Evolutionary conservation across 225 moss, liverwort and hornwort species (phyloP).

Genomic region (Pseudisothecium myosuroides): DNA sequence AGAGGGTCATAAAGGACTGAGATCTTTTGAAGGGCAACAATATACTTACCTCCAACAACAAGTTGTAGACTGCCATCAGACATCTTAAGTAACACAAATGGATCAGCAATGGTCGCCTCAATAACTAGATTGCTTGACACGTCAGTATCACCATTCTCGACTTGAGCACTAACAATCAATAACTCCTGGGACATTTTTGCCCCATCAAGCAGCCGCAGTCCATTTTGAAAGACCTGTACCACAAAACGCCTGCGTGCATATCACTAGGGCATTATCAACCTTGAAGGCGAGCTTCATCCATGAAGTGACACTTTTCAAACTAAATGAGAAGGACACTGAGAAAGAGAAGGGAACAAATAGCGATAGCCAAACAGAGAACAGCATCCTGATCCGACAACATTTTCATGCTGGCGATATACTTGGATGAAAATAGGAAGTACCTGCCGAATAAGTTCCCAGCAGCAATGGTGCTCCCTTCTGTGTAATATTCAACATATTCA

Average conservation of each 20-base stretch:
- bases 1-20: not conserved
- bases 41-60: slow-evolving; percentile 45
- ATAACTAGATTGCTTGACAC: slow-evolving; percentile 24
- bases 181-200: slow-evolving; percentile 65
- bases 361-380: not conserved
- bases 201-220: slow-evolving; percentile 87
- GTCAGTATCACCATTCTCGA: slow-evolving; percentile 25
- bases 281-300: not conserved
- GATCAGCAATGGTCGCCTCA: slow-evolving; percentile 71
- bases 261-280: not conserved
- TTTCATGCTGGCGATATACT: not conserved
- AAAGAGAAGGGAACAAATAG: not conserved
- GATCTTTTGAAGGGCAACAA: not conserved
- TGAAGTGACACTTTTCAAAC: not conserved
- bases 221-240: slow-evolving; percentile 69
- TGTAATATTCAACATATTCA: slow-evolving; percentile 80
- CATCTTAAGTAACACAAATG: slow-evolving; percentile 80
- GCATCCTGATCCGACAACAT: not conserved
- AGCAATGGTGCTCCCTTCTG: slow-evolving; percentile 70
- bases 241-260: slow-evolving; percentile 56
- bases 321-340: not conserved
- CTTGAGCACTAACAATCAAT: slow-evolving; percentile 17
- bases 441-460: slow-evolving; percentile 90
- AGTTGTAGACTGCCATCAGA: slow-evolving; percentile 71
- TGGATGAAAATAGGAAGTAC: slow-evolving; percentile 1